Conservation (phyloP, 2,329 filamentous ascomycete species). For the Hymenoscyphus fraxineus region DNA sequence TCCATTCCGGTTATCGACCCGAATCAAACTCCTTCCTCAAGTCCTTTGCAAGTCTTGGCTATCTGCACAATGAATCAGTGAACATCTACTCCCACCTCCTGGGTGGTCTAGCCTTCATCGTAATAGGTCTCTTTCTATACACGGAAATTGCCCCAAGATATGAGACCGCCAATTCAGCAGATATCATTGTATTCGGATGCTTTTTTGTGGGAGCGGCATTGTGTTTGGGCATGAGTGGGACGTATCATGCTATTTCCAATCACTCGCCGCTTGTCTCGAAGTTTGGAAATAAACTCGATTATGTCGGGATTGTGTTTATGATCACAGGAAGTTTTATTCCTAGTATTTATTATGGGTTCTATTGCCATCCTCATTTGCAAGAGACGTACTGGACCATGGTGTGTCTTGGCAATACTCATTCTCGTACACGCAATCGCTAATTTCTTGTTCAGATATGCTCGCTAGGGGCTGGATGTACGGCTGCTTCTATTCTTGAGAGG, state of each 20-base stretch:
- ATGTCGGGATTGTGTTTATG: slow-evolving; percentile 85
- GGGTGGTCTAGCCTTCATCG: slow-evolving; percentile 58
- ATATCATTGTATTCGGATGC: slow-evolving; percentile 70
- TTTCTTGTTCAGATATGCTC: slow-evolving; percentile 60
- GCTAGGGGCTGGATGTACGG: slow-evolving; percentile 71
- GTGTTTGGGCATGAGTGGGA: slow-evolving; percentile 77
- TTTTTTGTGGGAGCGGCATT: slow-evolving; percentile 73
- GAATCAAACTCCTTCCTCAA: slow-evolving; percentile 56
- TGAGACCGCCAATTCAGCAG: slow-evolving; percentile 53
- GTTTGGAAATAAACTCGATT: slow-evolving; percentile 91
- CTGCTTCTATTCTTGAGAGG: slow-evolving; percentile 72
- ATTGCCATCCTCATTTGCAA: slow-evolving; percentile 63
- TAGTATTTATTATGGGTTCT: slow-evolving; percentile 82
- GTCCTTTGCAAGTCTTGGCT: slow-evolving; percentile 55
- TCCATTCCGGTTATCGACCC: slow-evolving; percentile 62
- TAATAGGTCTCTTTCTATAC: slow-evolving; percentile 52
- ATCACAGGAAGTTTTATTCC: slow-evolving; percentile 92
- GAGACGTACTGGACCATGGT: slow-evolving; percentile 73
- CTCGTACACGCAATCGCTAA: background rate
- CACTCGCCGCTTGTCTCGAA: slow-evolving; percentile 75
- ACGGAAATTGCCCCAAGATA: slow-evolving; percentile 61
- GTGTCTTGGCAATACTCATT: slow-evolving; percentile 32
- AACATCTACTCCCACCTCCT: slow-evolving; percentile 70
- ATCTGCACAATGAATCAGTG: slow-evolving; percentile 61
- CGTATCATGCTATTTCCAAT: slow-evolving; percentile 80